Percentiles rank a stretch among this genome's conserved stretches.
Evolutionary conservation across 2,329 filamentous ascomycete species (phyloP).

Genomic region (Neopestalotiopsis sp.): DNA sequence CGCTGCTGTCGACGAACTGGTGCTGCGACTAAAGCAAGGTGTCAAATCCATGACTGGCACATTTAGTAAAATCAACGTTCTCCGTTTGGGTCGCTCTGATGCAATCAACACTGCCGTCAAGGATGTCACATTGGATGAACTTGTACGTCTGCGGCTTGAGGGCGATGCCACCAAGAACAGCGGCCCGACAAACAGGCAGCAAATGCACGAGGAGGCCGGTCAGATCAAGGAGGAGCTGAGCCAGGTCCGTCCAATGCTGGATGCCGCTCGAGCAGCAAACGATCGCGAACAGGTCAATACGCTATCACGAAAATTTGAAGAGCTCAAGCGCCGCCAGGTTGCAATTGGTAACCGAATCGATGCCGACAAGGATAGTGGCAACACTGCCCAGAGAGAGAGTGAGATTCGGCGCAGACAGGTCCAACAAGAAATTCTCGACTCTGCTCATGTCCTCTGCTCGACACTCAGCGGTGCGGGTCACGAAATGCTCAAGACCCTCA

Average conservation of each 20-base stretch:
- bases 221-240: constrained; percentile 79
- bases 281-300: constrained; percentile 53
- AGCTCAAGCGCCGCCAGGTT: constrained; percentile 76
- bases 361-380: constrained; percentile 82
- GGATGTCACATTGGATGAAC: constrained; percentile 91
- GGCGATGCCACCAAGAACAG: constrained; percentile 56
- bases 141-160: constrained; percentile 78
- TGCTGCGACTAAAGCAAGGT: constrained; percentile 88
- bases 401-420: constrained; percentile 84
- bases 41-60: constrained; percentile 78
- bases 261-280: constrained; percentile 64
- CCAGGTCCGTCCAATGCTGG: constrained; percentile 72
- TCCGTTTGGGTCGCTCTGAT: constrained; percentile 89
- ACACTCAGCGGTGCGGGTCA: constrained; percentile 96
- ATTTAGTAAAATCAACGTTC: constrained; percentile 78
- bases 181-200: constrained; percentile 60
- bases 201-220: constrained; percentile 66
- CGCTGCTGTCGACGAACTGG: constrained; percentile 93
- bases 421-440: constrained; percentile 89
- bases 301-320: constrained; percentile 78
- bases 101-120: constrained; percentile 88
- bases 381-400: constrained; percentile 78
- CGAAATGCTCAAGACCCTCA: constrained; percentile 93
- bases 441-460: constrained; percentile 90
- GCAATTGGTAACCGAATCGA: constrained; percentile 85